Conservation (phyloP, 371 early-diverging fungal genomes). For the Funneliformis caledonium region DNA sequence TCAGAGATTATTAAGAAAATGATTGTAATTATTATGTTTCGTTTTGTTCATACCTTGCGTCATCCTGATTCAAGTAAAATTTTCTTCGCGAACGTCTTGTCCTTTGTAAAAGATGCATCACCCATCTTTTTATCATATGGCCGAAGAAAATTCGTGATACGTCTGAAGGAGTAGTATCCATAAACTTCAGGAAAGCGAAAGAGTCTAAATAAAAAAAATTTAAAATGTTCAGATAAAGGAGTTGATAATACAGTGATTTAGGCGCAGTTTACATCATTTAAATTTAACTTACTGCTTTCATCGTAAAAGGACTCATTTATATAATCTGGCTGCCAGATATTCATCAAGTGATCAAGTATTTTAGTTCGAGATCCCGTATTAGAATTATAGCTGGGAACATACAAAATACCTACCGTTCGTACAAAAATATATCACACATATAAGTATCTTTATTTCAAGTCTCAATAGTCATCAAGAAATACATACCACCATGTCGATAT, state of each 20-base stretch:
- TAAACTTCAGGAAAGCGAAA: conserved; percentile 70
- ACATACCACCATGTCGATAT: conserved; percentile 68
- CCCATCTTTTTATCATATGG: conserved; percentile 57
- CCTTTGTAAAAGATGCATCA: conserved; percentile 52
- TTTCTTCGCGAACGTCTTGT: conserved; percentile 52
- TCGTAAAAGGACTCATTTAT: conserved; percentile 40
- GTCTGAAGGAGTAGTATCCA: conserved; percentile 60
- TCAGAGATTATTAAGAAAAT: neutral
- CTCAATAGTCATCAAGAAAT: conserved; percentile 59
- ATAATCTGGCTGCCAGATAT: conserved; percentile 43
- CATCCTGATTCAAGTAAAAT: conserved; percentile 44
- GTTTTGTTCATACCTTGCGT: neutral
- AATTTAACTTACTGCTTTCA: conserved; percentile 37
- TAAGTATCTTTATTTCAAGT: conserved; percentile 44
- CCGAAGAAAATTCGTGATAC: conserved; percentile 59
- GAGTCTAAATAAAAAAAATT: conserved; percentile 44
- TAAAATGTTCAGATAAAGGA: neutral
- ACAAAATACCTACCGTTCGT: conserved; percentile 25
- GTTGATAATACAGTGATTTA: neutral
- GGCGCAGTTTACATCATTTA: neutral
- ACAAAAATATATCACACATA: neutral
- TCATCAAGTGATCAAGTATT: conserved; percentile 59
- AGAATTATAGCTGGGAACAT: conserved; percentile 54
- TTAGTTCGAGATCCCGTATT: conserved; percentile 58
- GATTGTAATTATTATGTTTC: neutral